These are phyloP conservation scores for Pelargonium australe DNA, from an alignment of 441 rosid species.

Conservation along the genomic window DNA sequence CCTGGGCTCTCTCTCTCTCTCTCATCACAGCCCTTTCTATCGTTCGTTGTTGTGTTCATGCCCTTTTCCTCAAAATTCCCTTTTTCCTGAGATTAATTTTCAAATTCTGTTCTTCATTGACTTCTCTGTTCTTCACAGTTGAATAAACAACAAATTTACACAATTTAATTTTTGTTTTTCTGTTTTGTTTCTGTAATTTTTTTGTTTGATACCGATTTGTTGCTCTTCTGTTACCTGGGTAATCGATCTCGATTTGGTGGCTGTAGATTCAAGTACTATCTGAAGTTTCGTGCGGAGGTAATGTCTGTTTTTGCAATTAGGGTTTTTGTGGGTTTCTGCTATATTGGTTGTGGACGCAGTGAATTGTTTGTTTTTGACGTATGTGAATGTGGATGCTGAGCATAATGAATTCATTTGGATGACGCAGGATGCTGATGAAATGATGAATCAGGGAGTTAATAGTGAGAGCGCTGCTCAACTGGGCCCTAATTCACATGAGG, in stretches of 20 bases:
- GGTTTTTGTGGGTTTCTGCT: not conserved
- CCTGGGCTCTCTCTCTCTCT: not conserved
- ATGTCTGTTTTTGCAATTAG: conserved; percentile 1
- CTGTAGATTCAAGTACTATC: not conserved
- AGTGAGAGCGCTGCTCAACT: conserved; percentile 50
- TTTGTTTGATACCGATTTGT: not conserved
- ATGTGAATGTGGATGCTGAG: not conserved
- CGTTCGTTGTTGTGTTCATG: not conserved
- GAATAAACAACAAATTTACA: not conserved
- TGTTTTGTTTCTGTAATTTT: not conserved
- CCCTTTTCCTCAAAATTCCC: not conserved
- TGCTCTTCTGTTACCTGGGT: not conserved
- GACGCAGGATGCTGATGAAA: conserved; percentile 33
- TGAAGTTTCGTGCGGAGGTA: not conserved
- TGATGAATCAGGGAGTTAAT: conserved; percentile 76
- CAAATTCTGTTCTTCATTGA: not conserved
- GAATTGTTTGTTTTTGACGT: not conserved
- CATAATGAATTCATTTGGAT: not conserved
- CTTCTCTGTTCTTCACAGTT: not conserved
- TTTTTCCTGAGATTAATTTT: not conserved
- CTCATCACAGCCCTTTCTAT: not conserved
- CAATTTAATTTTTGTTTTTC: not conserved
- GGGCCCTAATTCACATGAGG: conserved; percentile 69
- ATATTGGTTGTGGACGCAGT: not conserved
- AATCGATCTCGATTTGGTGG: not conserved